Evolutionary conservation across 768 basidiomycete genomes (phyloP).

Genomic region (Kwoniella europaea): DNA sequence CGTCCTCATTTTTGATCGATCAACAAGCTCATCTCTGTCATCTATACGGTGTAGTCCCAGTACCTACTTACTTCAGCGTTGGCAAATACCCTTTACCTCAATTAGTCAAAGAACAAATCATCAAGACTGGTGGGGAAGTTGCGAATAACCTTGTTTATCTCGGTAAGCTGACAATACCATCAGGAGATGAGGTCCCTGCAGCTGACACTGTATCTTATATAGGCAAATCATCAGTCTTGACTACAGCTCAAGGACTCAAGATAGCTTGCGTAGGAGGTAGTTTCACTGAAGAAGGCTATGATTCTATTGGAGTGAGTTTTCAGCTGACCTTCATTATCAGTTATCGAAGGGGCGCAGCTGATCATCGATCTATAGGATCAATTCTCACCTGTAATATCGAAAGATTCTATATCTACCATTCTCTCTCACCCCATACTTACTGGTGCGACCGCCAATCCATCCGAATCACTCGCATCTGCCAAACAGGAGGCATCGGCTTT

Average conservation of each 20-base stretch:
- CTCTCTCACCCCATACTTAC: constrained; percentile 57
- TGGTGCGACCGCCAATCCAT: constrained; percentile 11
- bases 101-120: constrained; percentile 73
- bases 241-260: constrained; percentile 76
- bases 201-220: constrained; percentile 19
- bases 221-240: constrained; percentile 83
- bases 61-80: constrained; percentile 92
- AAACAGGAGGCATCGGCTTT: constrained; percentile 68
- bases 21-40: constrained; percentile 25
- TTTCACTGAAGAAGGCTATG: constrained; percentile 65
- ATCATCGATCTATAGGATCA: constrained; percentile 27
- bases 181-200: background rate
- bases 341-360: background rate
- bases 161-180: constrained; percentile 65
- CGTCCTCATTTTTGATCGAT: constrained; percentile 17
- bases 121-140: constrained; percentile 76
- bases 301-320: constrained; percentile 52
- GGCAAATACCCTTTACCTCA: constrained; percentile 77
- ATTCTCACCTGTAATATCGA: constrained; percentile 34
- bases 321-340: background rate
- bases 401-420: constrained; percentile 31
- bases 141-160: constrained; percentile 82
- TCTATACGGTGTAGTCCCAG: constrained; percentile 66
- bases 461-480: constrained; percentile 70
- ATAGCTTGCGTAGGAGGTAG: constrained; percentile 82